These are phyloP conservation scores for Gliomastix tumulicola DNA, from an alignment of 2,329 filamentous ascomycete genomes.

Conservation along the genomic window DNA sequence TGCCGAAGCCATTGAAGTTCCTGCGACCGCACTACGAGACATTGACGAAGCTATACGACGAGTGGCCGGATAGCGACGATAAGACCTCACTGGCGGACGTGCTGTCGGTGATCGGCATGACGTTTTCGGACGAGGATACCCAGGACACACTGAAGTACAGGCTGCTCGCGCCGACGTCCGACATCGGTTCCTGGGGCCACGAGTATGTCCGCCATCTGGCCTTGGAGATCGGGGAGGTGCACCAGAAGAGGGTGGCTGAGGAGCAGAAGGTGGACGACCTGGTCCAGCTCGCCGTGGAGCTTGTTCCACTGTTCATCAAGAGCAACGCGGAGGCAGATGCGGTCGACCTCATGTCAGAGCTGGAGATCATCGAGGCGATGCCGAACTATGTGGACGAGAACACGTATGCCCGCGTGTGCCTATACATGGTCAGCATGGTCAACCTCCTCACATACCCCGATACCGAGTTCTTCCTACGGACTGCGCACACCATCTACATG, in stretches of 20 bases:
- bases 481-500: conserved; percentile 89
- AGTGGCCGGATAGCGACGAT: conserved; percentile 77
- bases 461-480: conserved; percentile 90
- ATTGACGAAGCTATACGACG: conserved; percentile 79
- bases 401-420: conserved; percentile 85
- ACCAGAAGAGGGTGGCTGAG: conserved; percentile 76
- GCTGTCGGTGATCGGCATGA: conserved; percentile 97
- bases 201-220: conserved; percentile 96
- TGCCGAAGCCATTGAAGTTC: conserved; percentile 97
- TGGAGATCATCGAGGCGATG: conserved; percentile 94
- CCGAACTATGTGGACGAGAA: conserved; percentile 86
- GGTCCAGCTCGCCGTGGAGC: conserved; percentile 71
- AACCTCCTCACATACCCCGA: conserved; percentile 95
- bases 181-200: conserved; percentile 96
- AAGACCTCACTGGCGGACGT: conserved; percentile 92
- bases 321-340: conserved; percentile 98
- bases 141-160: conserved; percentile 96
- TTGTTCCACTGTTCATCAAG: conserved; percentile 92
- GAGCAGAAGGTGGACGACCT: conserved; percentile 82
- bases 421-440: conserved; percentile 99
- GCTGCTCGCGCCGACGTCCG: conserved; percentile 79
- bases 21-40: conserved; percentile 93
- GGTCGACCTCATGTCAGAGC: conserved; percentile 91
- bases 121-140: conserved; percentile 92
- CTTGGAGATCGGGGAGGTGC: conserved; percentile 92